Percentiles rank a stretch among this genome's conserved stretches.
Evolutionary conservation across 371 early-diverging fungal genomes (phyloP).

Genomic region (Apophysomyces ossiformis): DNA sequence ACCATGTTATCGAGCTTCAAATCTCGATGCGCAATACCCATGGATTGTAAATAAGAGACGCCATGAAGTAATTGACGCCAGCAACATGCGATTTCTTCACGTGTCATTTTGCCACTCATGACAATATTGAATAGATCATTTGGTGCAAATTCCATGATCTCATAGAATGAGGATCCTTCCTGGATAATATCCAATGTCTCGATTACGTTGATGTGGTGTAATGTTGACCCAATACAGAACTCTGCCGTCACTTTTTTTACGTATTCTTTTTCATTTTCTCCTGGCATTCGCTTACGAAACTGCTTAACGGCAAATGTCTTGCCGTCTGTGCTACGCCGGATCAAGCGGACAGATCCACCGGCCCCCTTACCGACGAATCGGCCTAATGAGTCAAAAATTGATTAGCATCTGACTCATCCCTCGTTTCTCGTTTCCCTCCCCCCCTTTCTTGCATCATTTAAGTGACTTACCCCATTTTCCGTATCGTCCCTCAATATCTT

Average conservation of each 20-base stretch:
- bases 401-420: too few relatives aligned
- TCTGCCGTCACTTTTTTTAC: constrained; percentile 80
- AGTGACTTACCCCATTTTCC: constrained; percentile 50
- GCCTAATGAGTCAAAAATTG: constrained; percentile 20
- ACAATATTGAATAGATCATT: constrained; percentile 74
- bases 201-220: constrained; percentile 83
- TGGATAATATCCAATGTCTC: constrained; percentile 80
- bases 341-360: constrained; percentile 74
- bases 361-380: constrained; percentile 71
- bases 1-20: constrained; percentile 85
- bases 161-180: constrained; percentile 60
- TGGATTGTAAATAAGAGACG: constrained; percentile 66
- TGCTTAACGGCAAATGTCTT: constrained; percentile 78
- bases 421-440: not conserved
- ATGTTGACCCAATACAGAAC: constrained; percentile 76
- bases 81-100: constrained; percentile 65
- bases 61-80: constrained; percentile 75
- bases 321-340: constrained; percentile 57
- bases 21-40: constrained; percentile 85
- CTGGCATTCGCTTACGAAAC: constrained; percentile 65
- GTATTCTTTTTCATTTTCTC: constrained; percentile 75
- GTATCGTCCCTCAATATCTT: constrained; percentile 37
- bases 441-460: not conserved
- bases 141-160: constrained; percentile 81
- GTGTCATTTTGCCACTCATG: constrained; percentile 61